Percentiles rank a stretch among this genome's conserved stretches.
Conservation (phyloP, 1,284 basidiomycete species). For the Singerocomus rubriflavus region DNA sequence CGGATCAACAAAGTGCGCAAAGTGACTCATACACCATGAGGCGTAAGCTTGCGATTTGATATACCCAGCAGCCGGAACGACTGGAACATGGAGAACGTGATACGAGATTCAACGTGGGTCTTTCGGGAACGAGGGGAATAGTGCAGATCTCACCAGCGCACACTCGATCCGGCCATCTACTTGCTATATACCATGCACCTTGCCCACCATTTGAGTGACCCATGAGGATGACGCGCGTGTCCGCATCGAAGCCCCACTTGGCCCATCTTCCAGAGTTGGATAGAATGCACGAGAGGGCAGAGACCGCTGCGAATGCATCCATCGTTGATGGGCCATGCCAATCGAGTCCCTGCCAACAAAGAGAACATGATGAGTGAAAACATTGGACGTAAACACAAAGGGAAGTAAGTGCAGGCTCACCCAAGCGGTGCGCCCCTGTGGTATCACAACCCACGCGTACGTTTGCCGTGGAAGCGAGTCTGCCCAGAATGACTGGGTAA, state of each 20-base stretch:
- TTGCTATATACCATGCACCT: constrained; percentile 79
- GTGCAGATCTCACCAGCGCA: constrained; percentile 48
- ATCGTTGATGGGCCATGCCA: constrained; percentile 76
- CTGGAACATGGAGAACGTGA: constrained; percentile 33
- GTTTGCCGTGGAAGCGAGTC: constrained; percentile 55
- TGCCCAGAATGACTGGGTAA: constrained; percentile 53
- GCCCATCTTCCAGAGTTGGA: constrained; percentile 36
- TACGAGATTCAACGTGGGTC: not conserved
- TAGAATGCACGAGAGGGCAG: constrained; percentile 52
- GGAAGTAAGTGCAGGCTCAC: constrained; percentile 34
- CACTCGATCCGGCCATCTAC: constrained; percentile 74
- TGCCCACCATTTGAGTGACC: constrained; percentile 95
- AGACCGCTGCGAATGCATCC: constrained; percentile 58
- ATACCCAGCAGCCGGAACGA: constrained; percentile 72
- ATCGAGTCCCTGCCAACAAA: constrained; percentile 63
- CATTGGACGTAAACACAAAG: not conserved
- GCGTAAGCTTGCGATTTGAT: constrained; percentile 86
- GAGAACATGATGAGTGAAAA: not conserved
- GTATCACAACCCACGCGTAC: constrained; percentile 68
- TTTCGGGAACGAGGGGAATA: not conserved
- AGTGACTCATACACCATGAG: constrained; percentile 66
- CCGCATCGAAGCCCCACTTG: constrained; percentile 37
- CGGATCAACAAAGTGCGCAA: constrained; percentile 78
- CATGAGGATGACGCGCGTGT: constrained; percentile 57
- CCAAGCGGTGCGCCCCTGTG: constrained; percentile 74